Conservation (phyloP, 1,284 basidiomycete genomes). For the Phylloboletellus chloephorus region DNA sequence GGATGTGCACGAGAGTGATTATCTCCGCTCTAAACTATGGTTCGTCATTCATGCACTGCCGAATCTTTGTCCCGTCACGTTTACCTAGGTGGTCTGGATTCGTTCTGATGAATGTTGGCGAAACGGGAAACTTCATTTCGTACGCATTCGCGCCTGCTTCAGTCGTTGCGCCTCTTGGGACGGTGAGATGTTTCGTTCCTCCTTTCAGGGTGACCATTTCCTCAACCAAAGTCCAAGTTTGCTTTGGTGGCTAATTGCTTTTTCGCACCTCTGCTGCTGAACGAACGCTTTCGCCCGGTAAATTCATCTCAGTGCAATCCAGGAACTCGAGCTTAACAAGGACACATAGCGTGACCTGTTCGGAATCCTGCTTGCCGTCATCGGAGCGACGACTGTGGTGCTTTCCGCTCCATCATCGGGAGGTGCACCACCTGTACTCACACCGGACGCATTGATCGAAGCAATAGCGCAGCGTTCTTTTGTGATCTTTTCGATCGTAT, state of each 20-base stretch:
- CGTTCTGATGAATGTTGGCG: constrained; percentile 85
- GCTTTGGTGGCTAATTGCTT: constrained; percentile 93
- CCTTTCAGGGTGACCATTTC: background rate
- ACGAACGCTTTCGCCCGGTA: constrained; percentile 71
- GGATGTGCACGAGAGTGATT: constrained; percentile 52
- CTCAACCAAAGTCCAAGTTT: constrained; percentile 43
- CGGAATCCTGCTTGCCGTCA: constrained; percentile 76
- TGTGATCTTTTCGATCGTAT: constrained; percentile 66
- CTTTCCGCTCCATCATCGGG: constrained; percentile 71
- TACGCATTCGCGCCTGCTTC: constrained; percentile 89
- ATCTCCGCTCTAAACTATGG: constrained; percentile 82
- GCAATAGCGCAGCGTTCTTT: constrained; percentile 73
- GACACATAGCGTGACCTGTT: constrained; percentile 67
- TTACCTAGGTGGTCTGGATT: constrained; percentile 85
- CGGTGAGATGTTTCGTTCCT: constrained; percentile 47
- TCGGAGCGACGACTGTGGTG: constrained; percentile 91
- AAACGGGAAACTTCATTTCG: constrained; percentile 86
- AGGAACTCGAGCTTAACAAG: constrained; percentile 9
- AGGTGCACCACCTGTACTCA: constrained; percentile 46
- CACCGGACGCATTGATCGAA: constrained; percentile 60
- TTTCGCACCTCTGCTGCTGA: constrained; percentile 86
- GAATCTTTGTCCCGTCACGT: background rate
- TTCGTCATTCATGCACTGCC: constrained; percentile 29
- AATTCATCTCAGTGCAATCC: constrained; percentile 8
- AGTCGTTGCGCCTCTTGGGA: constrained; percentile 92